Base-by-base conservation (phyloP, 805 yeast genomes). In the Suhomyces sp. region DNA sequence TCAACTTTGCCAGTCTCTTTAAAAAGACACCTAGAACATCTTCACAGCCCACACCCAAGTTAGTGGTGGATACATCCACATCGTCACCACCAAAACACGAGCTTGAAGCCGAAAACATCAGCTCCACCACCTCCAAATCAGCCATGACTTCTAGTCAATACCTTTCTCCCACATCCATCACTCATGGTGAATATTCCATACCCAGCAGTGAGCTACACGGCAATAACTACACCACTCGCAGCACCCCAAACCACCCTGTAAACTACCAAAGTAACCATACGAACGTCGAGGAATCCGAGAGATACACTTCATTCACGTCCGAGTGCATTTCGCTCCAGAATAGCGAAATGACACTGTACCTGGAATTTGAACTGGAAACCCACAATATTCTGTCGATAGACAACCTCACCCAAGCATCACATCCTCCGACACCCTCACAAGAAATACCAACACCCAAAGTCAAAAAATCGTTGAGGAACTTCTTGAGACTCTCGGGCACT, bases 281-380 rank as follows among this genome's bases (percentile, higher is more conserved):
- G 35, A 43, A 44, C 46, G 46, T n/a, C 39, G 48, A 33, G 33
- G 43, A 46, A n/a, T 31, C 29, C 2, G 64, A 62, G 27, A 51
- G 63, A 33, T 68, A 67, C 60, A 59, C 64, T 21, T 60, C 69
- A 5, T 69, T 67, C 62, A 65, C 67, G 25, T 57, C 73, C 17
- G 76, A 72, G 48, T 71, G 76, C 48, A 64, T 72, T 24, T 68
- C 73, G 19, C 62, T 72, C 44, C 73, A 60, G 56, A 68, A 68
- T 56, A 66, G 72, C 53, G 76, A 71, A 48, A 69, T 72, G 75
- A 71, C 75, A 7, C 60, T 47, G 17, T 40, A 22, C 25, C 37
- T 25, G 47, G 53, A 45, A 9, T n/a, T 45, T 19, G 48, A 45
- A n/a, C 33, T 43, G 2, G 41, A 46, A 35, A n/a, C 13, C 29